Conservation (phyloP, 1,139 yeast genomes). For the Debaryomycetaceae sp. region DNA sequence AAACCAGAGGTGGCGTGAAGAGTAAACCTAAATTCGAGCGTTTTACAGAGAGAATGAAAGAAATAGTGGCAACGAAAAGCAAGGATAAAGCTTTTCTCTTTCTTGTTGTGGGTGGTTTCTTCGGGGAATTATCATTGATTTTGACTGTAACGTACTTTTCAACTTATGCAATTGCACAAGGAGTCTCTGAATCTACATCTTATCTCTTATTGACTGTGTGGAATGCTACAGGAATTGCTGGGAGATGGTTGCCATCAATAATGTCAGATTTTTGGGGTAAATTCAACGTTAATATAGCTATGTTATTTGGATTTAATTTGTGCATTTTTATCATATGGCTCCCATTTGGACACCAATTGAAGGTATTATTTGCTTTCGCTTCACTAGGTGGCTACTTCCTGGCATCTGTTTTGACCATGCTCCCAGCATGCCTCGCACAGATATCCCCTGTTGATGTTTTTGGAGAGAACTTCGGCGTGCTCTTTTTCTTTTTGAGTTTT, state of each 20-base stretch:
- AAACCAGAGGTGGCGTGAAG: slow-evolving; percentile 1
- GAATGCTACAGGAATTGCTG: slow-evolving; percentile 38
- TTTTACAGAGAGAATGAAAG: slow-evolving; percentile 3
- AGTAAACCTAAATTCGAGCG: slow-evolving; percentile 4
- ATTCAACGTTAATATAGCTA: slow-evolving; percentile 36
- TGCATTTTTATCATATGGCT: slow-evolving; percentile 35
- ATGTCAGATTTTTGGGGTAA: slow-evolving; percentile 37
- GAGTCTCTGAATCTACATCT: slow-evolving; percentile 33
- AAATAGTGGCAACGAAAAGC: slow-evolving; percentile 7
- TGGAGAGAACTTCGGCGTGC: slow-evolving; percentile 41
- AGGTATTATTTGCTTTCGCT: slow-evolving; percentile 33
- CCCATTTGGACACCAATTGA: slow-evolving; percentile 34
- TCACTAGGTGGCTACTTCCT: slow-evolving; percentile 31
- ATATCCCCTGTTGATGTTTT: slow-evolving; percentile 37
- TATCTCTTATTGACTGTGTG: slow-evolving; percentile 35
- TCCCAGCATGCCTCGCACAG: slow-evolving; percentile 40
- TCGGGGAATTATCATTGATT: slow-evolving; percentile 56
- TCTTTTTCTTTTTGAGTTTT: slow-evolving; percentile 36
- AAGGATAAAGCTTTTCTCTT: slow-evolving; percentile 18
- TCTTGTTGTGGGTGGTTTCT: slow-evolving; percentile 36
- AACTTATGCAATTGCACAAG: slow-evolving; percentile 41
- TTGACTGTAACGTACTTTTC: slow-evolving; percentile 45
- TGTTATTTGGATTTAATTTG: slow-evolving; percentile 28
- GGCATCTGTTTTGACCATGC: slow-evolving; percentile 29
- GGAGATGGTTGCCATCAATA: slow-evolving; percentile 37